phyloP scores from a whole-genome alignment of 495 filamentous ascomycete species.

The Friedmanniomyces endolithicus region DNA sequence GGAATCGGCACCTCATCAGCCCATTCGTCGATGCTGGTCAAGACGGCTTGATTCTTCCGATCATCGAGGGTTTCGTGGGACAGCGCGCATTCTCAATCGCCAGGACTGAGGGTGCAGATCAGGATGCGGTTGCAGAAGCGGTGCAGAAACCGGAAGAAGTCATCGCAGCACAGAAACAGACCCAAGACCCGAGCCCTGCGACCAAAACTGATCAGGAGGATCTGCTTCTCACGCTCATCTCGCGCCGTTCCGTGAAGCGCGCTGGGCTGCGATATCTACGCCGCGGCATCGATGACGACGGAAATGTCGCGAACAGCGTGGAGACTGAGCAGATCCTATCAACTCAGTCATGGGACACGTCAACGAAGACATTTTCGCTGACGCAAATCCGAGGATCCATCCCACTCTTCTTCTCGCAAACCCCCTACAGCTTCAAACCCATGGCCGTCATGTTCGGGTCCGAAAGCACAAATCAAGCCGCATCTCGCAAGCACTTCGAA shows the following conservation, averaged over 20 bases:
- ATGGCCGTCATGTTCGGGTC: constrained; percentile 70
- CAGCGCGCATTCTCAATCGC: constrained; percentile 66
- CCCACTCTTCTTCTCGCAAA: constrained; percentile 85
- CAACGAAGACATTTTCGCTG: constrained; percentile 62
- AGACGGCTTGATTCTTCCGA: constrained; percentile 57
- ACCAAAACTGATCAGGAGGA: constrained; percentile 5
- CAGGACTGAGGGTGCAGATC: constrained; percentile 16
- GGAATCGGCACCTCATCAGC: constrained; percentile 66
- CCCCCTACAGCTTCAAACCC: constrained; percentile 84
- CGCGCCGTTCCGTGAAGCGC: constrained; percentile 67
- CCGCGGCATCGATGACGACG: constrained; percentile 80
- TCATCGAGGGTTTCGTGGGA: constrained; percentile 92
- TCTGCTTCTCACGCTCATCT: constrained; percentile 76
- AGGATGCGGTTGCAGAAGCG: constrained; percentile 23
- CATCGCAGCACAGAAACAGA: constrained; percentile 3
- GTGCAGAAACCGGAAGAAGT: constrained; percentile 13
- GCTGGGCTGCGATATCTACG: constrained; percentile 83
- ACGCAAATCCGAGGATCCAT: constrained; percentile 79
- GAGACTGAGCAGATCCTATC: constrained; percentile 91
- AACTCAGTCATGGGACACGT: constrained; percentile 44
- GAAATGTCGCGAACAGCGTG: constrained; percentile 77
- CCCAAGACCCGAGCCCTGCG: background rate
- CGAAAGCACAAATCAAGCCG: constrained; percentile 56
- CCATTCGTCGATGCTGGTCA: constrained; percentile 60
- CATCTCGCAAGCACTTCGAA: constrained; percentile 68